These are phyloP conservation scores for Coffea eugenioides DNA, from an alignment of 257 asterid genomes.

Conservation along the genomic window DNA sequence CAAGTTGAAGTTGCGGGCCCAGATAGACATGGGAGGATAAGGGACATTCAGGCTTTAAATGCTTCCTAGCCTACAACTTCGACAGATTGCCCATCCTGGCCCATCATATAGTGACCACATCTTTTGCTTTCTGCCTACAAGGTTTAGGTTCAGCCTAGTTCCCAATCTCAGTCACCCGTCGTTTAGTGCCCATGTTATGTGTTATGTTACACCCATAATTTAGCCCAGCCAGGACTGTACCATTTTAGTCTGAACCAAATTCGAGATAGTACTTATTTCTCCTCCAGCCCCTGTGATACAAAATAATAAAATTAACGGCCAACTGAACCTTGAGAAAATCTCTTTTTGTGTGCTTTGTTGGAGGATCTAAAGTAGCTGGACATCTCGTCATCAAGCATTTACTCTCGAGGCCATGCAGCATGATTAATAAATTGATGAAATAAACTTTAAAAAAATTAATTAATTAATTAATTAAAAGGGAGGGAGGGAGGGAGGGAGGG, in stretches of 20 bases:
- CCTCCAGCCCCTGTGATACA: too few relatives aligned
- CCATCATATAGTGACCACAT: conserved; percentile 1
- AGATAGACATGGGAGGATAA: conserved; percentile 13
- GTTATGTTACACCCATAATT: neutral
- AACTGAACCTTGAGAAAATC: too few relatives aligned
- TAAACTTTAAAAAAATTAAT: too few relatives aligned
- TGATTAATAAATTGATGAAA: too few relatives aligned
- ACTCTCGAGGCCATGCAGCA: too few relatives aligned
- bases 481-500: too few relatives aligned
- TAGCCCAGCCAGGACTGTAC: neutral
- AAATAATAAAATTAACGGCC: too few relatives aligned
- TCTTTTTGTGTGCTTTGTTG: too few relatives aligned
- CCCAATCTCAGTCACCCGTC: neutral
- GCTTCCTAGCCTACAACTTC: conserved; percentile 22
- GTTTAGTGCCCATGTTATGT: neutral
- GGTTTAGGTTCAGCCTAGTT: neutral
- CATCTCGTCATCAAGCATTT: too few relatives aligned
- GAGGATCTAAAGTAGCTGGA: too few relatives aligned
- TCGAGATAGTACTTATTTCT: neutral
- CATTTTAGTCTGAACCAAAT: neutral
- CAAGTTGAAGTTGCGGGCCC: conserved; percentile 16
- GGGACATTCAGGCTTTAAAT: conserved; percentile 19
- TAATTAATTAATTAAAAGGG: too few relatives aligned
- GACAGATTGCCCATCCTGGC: conserved; percentile 3
- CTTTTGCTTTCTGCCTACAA: neutral